phyloP scores from a whole-genome alignment of 208 protist genomes.

The Strigomonas galati region DNA sequence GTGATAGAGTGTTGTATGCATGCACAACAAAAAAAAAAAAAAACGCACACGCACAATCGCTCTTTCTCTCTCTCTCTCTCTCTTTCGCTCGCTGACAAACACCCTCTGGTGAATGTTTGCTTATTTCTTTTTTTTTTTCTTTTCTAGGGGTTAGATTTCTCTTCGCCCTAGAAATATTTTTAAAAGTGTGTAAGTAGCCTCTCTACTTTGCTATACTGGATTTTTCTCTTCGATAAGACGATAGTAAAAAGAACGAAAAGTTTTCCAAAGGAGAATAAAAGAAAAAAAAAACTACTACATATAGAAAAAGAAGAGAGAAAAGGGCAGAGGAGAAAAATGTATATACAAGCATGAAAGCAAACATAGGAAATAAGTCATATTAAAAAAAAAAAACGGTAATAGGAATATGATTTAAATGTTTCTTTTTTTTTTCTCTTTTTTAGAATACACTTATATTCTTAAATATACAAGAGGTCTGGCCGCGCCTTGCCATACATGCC shows the following conservation, averaged over 20 bases:
- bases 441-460: constrained; percentile 9
- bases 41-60: background rate
- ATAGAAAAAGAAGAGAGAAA: constrained; percentile 1
- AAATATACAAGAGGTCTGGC: constrained; percentile 48
- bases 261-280: too few species aligned
- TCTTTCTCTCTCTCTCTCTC: too few species aligned
- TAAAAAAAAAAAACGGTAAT: background rate
- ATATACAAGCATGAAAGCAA: constrained; percentile 6
- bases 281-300: background rate
- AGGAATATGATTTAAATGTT: background rate
- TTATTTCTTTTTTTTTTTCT: constrained; percentile 10
- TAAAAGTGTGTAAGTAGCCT: too few species aligned
- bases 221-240: too few species aligned
- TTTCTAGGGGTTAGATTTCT: background rate
- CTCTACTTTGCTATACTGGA: too few species aligned
- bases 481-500: constrained; percentile 39
- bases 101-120: background rate
- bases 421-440: constrained; percentile 10
- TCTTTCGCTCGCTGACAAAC: constrained; percentile 9
- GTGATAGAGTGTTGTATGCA: background rate
- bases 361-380: constrained; percentile 12
- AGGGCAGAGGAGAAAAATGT: background rate
- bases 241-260: too few species aligned
- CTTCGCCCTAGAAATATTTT: background rate
- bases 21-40: background rate